Evolutionary conservation across 2,329 filamentous ascomycete species (phyloP), one percentile per base, ranked within the genome.

Genomic region (Dothideomycetidae sp.): DNA sequence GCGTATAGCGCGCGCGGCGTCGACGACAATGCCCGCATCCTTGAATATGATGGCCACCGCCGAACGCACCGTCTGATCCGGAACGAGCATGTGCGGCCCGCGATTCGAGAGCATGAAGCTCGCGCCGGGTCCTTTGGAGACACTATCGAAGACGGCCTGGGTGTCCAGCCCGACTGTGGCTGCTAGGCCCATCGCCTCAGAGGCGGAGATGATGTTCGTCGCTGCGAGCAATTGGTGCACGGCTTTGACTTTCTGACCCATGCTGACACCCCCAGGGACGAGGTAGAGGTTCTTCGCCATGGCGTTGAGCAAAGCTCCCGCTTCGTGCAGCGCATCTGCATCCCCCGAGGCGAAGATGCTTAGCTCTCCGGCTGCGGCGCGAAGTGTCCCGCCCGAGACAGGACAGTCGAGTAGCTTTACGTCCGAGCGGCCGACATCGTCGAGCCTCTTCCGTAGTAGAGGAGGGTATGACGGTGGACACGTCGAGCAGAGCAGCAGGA

Each of bases 261-360:
- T 61, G 16, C 66, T 66, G 32, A 72, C 57, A 2, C 63, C 67
- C 2, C 70, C 70, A 10, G 59, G 52, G 5, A 73, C 64, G 12
- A 62, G 57, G 48, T 68, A 70, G 7, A 85, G 60, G 52, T 81
- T 81, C 10, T 71, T 71, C 1, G 78, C 71, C 63, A 86, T 71
- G 46, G 70, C 69, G 36, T 72, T 62, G 2, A 85, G 63, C 1
- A 84, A 56, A 33, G 64, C 67, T 14, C 63, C 64, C 1, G 68
- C 75, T 40, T 68, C 69, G 21, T 66, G 60, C 2, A 83, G 57
- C 17, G 55, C 45, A 4, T 72, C 71, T 2, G 62, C 64, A 1
- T 70, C 64, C 0, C 69, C 61, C 0, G 67, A 77, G 0, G 77
- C 77, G 71, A 86, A 82, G 51, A 86, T 84, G 5, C 77, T 80